phyloP scores from a whole-genome alignment of 768 basidiomycete species.

The Boletus sp. region DNA sequence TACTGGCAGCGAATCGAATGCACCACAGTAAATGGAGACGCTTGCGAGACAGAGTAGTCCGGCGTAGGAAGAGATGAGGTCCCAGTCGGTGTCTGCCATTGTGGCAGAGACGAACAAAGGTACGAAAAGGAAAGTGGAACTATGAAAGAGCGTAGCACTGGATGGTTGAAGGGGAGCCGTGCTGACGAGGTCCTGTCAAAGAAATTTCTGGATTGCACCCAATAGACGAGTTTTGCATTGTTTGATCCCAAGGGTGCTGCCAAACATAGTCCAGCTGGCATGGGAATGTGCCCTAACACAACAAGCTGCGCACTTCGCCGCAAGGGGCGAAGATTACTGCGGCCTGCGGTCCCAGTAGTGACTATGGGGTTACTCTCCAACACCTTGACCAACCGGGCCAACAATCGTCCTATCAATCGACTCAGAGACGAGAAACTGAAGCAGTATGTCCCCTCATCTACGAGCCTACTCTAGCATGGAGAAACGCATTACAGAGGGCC shows the following conservation, averaged over 20 bases:
- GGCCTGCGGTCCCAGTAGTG: background rate
- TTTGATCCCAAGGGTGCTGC: slow-evolving; percentile 3
- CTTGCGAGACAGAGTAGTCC: slow-evolving; percentile 66
- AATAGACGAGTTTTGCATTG: slow-evolving; percentile 17
- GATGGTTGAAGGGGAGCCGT: background rate
- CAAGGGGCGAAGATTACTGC: background rate
- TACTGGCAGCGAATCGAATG: slow-evolving; percentile 66
- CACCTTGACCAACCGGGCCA: background rate
- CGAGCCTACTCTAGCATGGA: background rate
- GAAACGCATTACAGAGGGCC: background rate
- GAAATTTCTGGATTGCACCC: background rate
- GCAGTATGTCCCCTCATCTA: no score
- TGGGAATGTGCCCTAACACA: background rate
- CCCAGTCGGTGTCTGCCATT: slow-evolving; percentile 43
- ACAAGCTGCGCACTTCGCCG: background rate
- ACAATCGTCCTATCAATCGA: background rate
- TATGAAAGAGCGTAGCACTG: background rate
- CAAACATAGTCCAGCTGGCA: no score
- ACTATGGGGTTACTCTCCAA: background rate
- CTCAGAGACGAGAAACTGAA: background rate
- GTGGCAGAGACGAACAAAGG: background rate
- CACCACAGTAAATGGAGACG: slow-evolving; percentile 65
- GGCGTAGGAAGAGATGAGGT: slow-evolving; percentile 61
- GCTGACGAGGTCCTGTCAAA: background rate
- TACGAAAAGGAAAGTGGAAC: background rate